Percentiles rank a stretch among this genome's conserved stretches.
Evolutionary conservation across 441 rosid genomes (phyloP).

Genomic region (Gossypium aridum): DNA sequence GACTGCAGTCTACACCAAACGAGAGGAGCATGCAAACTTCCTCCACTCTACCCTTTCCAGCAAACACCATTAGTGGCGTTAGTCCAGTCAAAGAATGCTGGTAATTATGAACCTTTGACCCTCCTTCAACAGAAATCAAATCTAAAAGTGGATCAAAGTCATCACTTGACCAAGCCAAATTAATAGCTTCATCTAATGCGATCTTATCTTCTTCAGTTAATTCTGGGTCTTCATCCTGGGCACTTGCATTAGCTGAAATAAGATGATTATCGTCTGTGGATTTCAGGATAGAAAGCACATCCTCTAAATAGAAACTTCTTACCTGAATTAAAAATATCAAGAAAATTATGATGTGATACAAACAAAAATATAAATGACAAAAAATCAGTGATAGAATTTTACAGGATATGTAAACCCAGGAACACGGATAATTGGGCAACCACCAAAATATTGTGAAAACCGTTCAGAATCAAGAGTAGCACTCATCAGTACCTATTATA

Average conservation of each 20-base stretch:
- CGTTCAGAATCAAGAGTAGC: conserved; percentile 93
- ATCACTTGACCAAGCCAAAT: conserved; percentile 75
- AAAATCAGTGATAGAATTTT: conserved; percentile 22
- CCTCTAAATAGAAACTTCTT: conserved; percentile 68
- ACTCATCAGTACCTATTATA: conserved; percentile 83
- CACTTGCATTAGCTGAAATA: conserved; percentile 30
- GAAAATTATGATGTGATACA: conserved; percentile 14
- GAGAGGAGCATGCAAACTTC: conserved; percentile 90
- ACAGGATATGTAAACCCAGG: conserved; percentile 97
- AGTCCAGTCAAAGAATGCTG: conserved; percentile 64
- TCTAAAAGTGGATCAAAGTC: conserved; percentile 79
- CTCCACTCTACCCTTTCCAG: conserved; percentile 81
- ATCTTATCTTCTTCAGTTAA: conserved; percentile 62
- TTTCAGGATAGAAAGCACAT: conserved; percentile 70
- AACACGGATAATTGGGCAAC: conserved; percentile 83
- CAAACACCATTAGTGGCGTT: conserved; percentile 86
- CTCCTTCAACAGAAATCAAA: conserved; percentile 61
- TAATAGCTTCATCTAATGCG: conserved; percentile 82
- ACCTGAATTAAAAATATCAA: conserved; percentile 46
- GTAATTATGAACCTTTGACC: conserved; percentile 51
- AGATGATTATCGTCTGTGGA: conserved; percentile 54
- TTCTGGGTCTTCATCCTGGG: conserved; percentile 31
- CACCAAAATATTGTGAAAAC: conserved; percentile 92
- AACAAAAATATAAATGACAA: conserved; percentile 4
- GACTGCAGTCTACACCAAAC: conserved; percentile 58